Conservation (phyloP, 768 basidiomycete species). For the Lactarius sp. region DNA sequence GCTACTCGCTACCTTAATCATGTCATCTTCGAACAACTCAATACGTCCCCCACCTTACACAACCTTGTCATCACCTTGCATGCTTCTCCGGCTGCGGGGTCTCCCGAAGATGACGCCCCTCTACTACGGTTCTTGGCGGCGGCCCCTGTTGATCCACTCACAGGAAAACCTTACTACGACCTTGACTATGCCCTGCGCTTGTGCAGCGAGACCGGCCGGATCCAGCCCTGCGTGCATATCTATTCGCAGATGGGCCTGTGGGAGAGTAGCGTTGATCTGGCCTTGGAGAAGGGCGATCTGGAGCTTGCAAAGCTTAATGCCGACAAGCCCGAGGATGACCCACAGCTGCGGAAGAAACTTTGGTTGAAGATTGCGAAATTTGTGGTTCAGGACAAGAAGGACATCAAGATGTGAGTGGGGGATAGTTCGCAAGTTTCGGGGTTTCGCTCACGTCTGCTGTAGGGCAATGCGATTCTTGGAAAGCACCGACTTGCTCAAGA, state of each 20-base stretch:
- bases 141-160: constrained; percentile 77
- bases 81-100: constrained; percentile 47
- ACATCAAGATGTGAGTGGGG: constrained; percentile 86
- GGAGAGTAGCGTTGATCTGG: constrained; percentile 94
- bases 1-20: constrained; percentile 87
- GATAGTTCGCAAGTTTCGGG: not conserved
- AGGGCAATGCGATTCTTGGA: constrained; percentile 98
- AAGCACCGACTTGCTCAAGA: constrained; percentile 90
- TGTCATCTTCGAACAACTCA: constrained; percentile 74
- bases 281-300: constrained; percentile 88
- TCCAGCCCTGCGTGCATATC: constrained; percentile 90
- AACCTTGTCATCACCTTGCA: constrained; percentile 91
- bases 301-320: constrained; percentile 95
- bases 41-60: constrained; percentile 82
- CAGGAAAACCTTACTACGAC: constrained; percentile 88
- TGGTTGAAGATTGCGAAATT: constrained; percentile 99
- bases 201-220: constrained; percentile 77
- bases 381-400: constrained; percentile 96
- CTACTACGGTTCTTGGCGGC: constrained; percentile 77
- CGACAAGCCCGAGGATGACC: constrained; percentile 90
- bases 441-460: constrained; percentile 16
- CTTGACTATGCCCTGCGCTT: constrained; percentile 93
- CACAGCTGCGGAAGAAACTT: constrained; percentile 79
- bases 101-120: constrained; percentile 62
- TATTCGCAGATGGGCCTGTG: constrained; percentile 97